Evolutionary conservation across 1,284 basidiomycete species (phyloP), one percentile per base, ranked within the genome.

Genomic region (Exsudoporus floridanus): DNA sequence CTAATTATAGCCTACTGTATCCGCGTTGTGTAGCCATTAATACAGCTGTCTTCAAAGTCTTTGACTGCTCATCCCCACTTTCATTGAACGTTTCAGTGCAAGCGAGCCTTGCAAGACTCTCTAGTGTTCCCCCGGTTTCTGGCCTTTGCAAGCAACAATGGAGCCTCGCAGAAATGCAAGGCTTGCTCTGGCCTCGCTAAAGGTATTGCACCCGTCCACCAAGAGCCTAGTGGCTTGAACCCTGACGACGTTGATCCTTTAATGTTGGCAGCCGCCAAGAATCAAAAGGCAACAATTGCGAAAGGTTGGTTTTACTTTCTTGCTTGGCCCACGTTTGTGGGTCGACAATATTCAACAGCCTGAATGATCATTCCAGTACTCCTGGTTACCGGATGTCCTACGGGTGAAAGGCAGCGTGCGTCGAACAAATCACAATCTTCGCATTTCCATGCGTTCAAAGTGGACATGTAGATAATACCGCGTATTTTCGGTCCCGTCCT

Each of bases 301-400:
- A 49, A 69, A 70, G 54, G 67, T 62, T 25, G 28, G 51, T 44
- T 38, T n/a, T 41, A 7, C 36, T 52, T 46, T 30, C 16, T n/a
- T 37, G 5, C n/a, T 18, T 34, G 3, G 23, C 27, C 25, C 18
- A n/a, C n/a, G 23, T 42, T 31, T 35, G 21, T 43, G 23, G 33
- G 31, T 40, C 14, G n/a, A 39, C 13, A 18, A 31, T 21, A 16
- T 33, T 51, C 27, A 40, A 49, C 46, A 7, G 31, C 8, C 36
- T 47, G 23, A 45, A 49, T 45, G 10, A 50, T 41, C 34, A 39
- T 34, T 61, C 21, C 66, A 93, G 86, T 92, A 93, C 66, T 91
- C 90, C 33, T 95, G 93, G 90, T 74, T 94, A 21, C 88, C 89
- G 10, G 93, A 95, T 70, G 89, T 94, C 27, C 77, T 94, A 41